phyloP scores from a whole-genome alignment of 2,329 filamentous ascomycete species.

The Verruconis gallopava region DNA sequence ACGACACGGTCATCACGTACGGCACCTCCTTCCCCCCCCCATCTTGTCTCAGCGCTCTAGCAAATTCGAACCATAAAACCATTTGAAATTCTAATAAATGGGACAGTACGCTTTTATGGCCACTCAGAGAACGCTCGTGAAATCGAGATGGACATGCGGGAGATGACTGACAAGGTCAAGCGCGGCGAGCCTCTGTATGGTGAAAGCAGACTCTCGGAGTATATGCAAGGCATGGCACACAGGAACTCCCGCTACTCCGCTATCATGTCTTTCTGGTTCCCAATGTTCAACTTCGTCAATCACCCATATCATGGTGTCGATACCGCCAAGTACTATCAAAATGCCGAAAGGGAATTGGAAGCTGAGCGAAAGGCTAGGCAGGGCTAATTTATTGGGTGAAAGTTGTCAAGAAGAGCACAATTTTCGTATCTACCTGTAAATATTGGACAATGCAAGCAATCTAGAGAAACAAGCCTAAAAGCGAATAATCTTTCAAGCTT shows the following conservation, averaged over 20 bases:
- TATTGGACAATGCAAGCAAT: too few species aligned
- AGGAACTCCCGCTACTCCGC: conserved; percentile 87
- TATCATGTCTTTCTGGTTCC: conserved; percentile 69
- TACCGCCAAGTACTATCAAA: conserved; percentile 95
- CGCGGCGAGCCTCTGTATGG: conserved; percentile 82
- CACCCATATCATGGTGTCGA: conserved; percentile 89
- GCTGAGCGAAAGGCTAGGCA: too few species aligned
- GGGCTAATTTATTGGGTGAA: too few species aligned
- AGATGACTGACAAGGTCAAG: conserved; percentile 97
- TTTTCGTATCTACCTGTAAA: too few species aligned
- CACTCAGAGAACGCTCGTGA: conserved; percentile 86
- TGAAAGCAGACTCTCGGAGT: conserved; percentile 59
- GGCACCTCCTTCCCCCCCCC: conserved; percentile 27
- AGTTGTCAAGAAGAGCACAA: too few species aligned
- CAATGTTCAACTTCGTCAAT: conserved; percentile 98
- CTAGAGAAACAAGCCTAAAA: too few species aligned
- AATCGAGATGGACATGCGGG: conserved; percentile 89
- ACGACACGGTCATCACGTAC: conserved; percentile 76
- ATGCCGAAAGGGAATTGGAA: conserved; percentile 88
- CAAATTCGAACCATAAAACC: too few species aligned
- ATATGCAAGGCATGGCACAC: conserved; percentile 87
- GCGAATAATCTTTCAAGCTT: too few species aligned
- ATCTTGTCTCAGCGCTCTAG: too few species aligned
- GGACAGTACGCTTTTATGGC: conserved; percentile 86
- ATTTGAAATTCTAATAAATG: too few species aligned